Evolutionary conservation across 2,329 filamentous ascomycete species (phyloP).

Genomic region (Bimuria novae-zelandiae): DNA sequence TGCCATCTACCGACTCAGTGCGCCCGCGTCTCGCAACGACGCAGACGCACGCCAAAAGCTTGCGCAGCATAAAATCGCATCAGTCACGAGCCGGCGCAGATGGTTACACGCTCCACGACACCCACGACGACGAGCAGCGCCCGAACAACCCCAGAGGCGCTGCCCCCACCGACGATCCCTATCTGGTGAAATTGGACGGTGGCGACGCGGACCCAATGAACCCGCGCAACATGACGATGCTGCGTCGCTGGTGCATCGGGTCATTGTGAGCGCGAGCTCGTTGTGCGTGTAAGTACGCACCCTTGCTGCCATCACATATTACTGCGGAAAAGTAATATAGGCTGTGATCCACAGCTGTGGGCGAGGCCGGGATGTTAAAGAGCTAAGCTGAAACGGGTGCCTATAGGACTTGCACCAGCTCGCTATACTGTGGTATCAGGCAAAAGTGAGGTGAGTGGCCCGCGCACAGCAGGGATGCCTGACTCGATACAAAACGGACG

Average conservation of each 20-base stretch:
- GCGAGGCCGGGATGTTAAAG: no score
- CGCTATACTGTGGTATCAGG: no score
- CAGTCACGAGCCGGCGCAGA: constrained; percentile 45
- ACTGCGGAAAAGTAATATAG: constrained; percentile 9
- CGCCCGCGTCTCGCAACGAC: not conserved
- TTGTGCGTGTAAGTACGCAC: constrained; percentile 76
- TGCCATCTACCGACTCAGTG: not conserved
- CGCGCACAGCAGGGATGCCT: no score
- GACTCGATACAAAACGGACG: no score
- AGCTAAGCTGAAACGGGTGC: constrained; percentile 7
- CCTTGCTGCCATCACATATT: constrained; percentile 5
- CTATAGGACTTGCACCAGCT: constrained; percentile 76
- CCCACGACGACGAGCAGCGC: constrained; percentile 15
- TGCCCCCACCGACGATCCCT: constrained; percentile 51
- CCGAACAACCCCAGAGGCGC: constrained; percentile 29
- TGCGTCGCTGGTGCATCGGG: constrained; percentile 80
- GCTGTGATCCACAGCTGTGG: not conserved
- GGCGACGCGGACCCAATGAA: constrained; percentile 73
- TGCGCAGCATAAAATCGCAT: constrained; percentile 32
- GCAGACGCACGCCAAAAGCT: constrained; percentile 16
- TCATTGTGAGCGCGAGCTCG: constrained; percentile 73
- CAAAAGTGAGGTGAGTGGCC: no score
- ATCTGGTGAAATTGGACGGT: constrained; percentile 75
- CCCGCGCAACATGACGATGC: constrained; percentile 68
- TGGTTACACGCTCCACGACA: constrained; percentile 44